Conservation (phyloP, 2,329 filamentous ascomycete genomes). For the Sclerotinia glacialis region DNA sequence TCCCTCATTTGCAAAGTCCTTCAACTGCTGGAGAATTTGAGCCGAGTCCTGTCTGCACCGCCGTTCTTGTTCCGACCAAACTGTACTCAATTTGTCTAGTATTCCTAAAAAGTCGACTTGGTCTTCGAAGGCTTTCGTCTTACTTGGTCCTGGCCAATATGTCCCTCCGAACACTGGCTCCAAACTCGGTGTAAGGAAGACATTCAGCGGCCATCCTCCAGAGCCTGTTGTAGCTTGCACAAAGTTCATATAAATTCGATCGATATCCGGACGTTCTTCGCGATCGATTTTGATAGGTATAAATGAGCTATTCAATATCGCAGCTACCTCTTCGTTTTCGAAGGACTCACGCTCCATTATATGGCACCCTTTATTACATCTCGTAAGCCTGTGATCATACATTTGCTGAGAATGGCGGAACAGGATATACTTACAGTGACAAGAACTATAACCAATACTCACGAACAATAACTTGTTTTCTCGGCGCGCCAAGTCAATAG, state of each 20-base stretch:
- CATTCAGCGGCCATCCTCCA: constrained; percentile 92
- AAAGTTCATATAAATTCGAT: constrained; percentile 98
- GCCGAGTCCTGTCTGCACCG: constrained; percentile 79
- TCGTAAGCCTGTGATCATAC: background rate
- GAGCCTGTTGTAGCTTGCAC: constrained; percentile 87
- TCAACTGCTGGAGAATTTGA: constrained; percentile 75
- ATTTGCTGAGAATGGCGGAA: background rate
- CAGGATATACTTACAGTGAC: constrained; percentile 69
- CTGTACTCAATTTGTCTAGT: constrained; percentile 68
- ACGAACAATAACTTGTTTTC: constrained; percentile 89
- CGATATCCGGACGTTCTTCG: constrained; percentile 90
- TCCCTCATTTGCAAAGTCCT: constrained; percentile 86
- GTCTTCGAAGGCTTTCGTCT: constrained; percentile 46
- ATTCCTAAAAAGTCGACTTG: constrained; percentile 81
- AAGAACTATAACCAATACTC: constrained; percentile 92
- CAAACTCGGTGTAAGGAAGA: constrained; percentile 92
- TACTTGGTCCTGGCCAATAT: constrained; percentile 70
- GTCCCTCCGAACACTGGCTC: constrained; percentile 95
- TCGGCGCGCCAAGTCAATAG: constrained; percentile 70
- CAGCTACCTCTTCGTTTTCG: constrained; percentile 74
- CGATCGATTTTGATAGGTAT: constrained; percentile 90
- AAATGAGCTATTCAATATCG: constrained; percentile 80
- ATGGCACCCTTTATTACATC: constrained; percentile 62
- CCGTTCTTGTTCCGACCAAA: constrained; percentile 82
- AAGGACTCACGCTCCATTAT: constrained; percentile 94